Percentiles rank a stretch among this genome's conserved stretches.
phyloP scores from a whole-genome alignment of 768 basidiomycete species.

The Tulasnella sp. region DNA sequence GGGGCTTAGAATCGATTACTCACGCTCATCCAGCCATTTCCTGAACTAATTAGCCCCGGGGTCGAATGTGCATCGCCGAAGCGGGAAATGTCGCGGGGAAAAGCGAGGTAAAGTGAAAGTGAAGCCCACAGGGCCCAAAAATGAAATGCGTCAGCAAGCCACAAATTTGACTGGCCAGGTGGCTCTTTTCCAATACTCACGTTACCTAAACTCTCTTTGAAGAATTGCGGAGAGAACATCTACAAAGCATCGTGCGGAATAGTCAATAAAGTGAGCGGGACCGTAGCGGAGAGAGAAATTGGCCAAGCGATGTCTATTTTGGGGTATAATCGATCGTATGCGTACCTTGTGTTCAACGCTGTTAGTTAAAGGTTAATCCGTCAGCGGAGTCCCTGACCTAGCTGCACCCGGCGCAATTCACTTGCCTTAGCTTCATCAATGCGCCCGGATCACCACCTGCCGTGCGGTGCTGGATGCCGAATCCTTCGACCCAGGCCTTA shows the following conservation, averaged over 20 bases:
- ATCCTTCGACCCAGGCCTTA: slow-evolving; percentile 56
- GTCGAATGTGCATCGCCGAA: slow-evolving; percentile 12
- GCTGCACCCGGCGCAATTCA: not conserved
- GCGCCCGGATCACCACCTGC: slow-evolving; percentile 68
- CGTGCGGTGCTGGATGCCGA: slow-evolving; percentile 55
- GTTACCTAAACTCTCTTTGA: slow-evolving; percentile 57
- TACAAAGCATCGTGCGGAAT: slow-evolving; percentile 33
- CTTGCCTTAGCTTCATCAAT: slow-evolving; percentile 55
- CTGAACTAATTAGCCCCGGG: slow-evolving; percentile 46
- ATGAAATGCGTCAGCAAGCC: slow-evolving; percentile 2
- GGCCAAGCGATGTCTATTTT: not conserved
- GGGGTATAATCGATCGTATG: not conserved
- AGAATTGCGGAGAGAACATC: slow-evolving; percentile 73
- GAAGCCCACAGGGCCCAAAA: not conserved
- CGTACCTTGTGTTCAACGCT: slow-evolving; percentile 40
- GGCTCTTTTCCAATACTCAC: slow-evolving; percentile 37
- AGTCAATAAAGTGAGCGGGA: not conserved
- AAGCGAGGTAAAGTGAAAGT: not conserved
- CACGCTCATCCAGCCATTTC: slow-evolving; percentile 61
- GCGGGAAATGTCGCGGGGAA: not conserved
- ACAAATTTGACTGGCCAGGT: not conserved
- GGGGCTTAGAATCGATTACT: slow-evolving; percentile 33
- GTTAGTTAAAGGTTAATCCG: not conserved
- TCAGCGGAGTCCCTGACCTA: not conserved
- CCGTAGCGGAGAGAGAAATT: not conserved